A percentile compares a stretch with the other conserved stretches of the same genome.
phyloP scores from a whole-genome alignment of 257 asterid genomes.

The Primulina eburnea region DNA sequence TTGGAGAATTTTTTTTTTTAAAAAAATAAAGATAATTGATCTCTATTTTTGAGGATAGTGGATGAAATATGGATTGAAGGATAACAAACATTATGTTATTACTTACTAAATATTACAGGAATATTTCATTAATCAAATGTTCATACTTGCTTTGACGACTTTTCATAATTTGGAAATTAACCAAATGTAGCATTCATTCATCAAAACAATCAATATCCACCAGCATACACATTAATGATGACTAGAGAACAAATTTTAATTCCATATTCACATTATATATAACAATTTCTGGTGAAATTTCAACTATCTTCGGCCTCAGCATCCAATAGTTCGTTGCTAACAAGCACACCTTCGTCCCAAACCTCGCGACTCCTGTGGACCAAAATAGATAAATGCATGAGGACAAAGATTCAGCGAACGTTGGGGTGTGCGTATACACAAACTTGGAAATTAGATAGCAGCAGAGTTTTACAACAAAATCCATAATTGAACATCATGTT shows the following conservation, averaged over 20 bases:
- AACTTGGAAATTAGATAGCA: neutral
- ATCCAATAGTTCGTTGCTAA: slow-evolving; percentile 56
- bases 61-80: too few relatives aligned
- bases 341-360: slow-evolving; percentile 88
- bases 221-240: neutral
- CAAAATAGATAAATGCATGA: neutral
- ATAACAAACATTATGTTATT: too few relatives aligned
- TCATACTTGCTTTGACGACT: too few relatives aligned
- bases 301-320: slow-evolving; percentile 37
- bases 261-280: neutral
- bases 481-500: slow-evolving; percentile 7
- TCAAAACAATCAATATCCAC: neutral
- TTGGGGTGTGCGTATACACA: neutral
- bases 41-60: too few relatives aligned
- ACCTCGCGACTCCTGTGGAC: slow-evolving; percentile 53
- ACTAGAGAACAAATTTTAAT: neutral
- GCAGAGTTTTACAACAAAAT: neutral
- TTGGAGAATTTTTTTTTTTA: too few relatives aligned
- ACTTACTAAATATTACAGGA: too few relatives aligned
- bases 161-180: too few relatives aligned
- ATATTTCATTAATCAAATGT: too few relatives aligned
- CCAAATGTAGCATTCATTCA: neutral
- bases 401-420: neutral
- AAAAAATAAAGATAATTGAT: too few relatives aligned
- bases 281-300: neutral